phyloP scores from a whole-genome alignment of 169 alveolate genomes.

The Plasmodium chabaudi region DNA sequence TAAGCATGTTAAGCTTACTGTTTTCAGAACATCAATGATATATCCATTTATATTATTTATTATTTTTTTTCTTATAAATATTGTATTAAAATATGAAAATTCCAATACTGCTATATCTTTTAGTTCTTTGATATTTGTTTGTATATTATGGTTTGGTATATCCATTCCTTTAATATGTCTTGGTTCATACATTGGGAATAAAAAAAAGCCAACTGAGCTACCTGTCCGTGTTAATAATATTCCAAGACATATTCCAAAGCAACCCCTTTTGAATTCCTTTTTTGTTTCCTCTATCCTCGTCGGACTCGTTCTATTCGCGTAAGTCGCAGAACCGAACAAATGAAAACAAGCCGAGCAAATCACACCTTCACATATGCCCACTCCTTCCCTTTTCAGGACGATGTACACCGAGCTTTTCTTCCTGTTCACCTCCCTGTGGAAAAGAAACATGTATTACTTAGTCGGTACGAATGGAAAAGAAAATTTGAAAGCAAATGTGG shows the following conservation, averaged over 20 bases:
- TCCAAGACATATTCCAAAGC: conserved; percentile 89
- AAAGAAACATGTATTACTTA: conserved; percentile 87
- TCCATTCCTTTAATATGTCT: conserved; percentile 87
- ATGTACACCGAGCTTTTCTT: conserved; percentile 85
- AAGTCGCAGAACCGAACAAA: background rate
- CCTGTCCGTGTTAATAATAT: conserved; percentile 91
- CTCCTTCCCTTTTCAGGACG: conserved; percentile 52
- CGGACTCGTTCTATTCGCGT: conserved; percentile 88
- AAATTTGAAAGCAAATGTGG: background rate
- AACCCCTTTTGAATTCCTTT: conserved; percentile 87
- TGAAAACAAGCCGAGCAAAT: background rate
- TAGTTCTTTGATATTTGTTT: conserved; percentile 35
- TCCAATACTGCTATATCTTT: conserved; percentile 60
- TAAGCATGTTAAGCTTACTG: conserved; percentile 20
- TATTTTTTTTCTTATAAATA: conserved; percentile 23
- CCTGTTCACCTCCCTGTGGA: conserved; percentile 87
- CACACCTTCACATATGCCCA: background rate
- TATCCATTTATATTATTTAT: conserved; percentile 36
- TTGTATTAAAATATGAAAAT: conserved; percentile 59
- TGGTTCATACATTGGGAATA: conserved; percentile 85
- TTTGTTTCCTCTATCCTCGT: conserved; percentile 82
- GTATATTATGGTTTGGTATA: conserved; percentile 85
- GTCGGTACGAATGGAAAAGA: conserved; percentile 73
- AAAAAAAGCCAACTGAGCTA: conserved; percentile 80
- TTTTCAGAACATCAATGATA: conserved; percentile 23